Conservation (phyloP, 805 yeast genomes). For the Pichia exigua region DNA sequence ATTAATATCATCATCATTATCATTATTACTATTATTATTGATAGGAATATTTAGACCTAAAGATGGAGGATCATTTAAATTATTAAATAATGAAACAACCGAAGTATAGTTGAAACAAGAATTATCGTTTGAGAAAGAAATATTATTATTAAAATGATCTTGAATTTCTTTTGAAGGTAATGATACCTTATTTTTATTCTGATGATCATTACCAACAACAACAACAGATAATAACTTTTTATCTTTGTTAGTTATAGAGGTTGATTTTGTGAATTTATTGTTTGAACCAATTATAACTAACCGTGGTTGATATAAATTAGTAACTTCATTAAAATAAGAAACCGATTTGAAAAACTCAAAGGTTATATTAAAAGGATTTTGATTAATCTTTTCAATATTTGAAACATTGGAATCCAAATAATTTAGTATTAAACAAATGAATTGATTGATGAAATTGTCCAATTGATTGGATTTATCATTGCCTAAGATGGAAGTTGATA, state of each 20-base stretch:
- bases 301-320: conserved; percentile 52
- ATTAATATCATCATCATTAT: background rate
- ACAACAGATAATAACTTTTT: conserved; percentile 23
- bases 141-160: background rate
- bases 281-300: conserved; percentile 37
- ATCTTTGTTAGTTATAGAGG: conserved; percentile 20
- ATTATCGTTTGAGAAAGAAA: background rate
- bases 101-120: conserved; percentile 18
- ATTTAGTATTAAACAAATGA: conserved; percentile 35
- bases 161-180: background rate
- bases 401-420: conserved; percentile 20
- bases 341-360: conserved; percentile 49
- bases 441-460: conserved; percentile 20
- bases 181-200: background rate
- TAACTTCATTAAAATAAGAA: conserved; percentile 45
- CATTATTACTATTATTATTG: background rate
- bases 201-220: conserved; percentile 16
- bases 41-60: background rate
- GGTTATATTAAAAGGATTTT: conserved; percentile 34
- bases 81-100: conserved; percentile 16
- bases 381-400: conserved; percentile 25
- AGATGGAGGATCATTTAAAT: conserved; percentile 19
- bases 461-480: conserved; percentile 15
- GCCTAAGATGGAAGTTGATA: conserved; percentile 13
- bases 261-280: conserved; percentile 19